Conservation (phyloP, 148 eudicot species). For the Chenopodium formosanum region DNA sequence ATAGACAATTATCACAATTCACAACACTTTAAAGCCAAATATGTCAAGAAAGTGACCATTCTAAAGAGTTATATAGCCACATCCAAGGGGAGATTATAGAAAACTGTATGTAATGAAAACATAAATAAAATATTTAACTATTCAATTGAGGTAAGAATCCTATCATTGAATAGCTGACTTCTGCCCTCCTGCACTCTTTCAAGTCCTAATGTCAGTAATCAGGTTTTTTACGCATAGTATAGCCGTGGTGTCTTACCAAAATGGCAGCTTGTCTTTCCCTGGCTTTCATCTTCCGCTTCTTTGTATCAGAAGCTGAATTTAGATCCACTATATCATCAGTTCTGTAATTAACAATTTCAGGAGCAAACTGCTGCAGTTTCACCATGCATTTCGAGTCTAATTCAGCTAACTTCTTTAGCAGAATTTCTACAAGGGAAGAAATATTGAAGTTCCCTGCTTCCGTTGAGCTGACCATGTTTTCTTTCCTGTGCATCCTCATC, state of each 20-base stretch:
- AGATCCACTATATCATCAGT: conserved; percentile 27
- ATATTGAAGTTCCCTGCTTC: conserved; percentile 70
- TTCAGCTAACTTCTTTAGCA: conserved; percentile 73
- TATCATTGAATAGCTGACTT: too few species aligned
- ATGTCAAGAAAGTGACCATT: neutral
- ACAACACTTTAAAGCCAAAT: neutral
- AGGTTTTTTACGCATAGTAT: too few species aligned
- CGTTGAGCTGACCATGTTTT: conserved; percentile 36
- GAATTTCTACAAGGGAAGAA: conserved; percentile 56
- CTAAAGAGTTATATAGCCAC: neutral
- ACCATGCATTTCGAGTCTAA: conserved; percentile 61
- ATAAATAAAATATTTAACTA: too few species aligned
- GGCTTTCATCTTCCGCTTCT: conserved; percentile 88
- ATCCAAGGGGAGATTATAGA: neutral
- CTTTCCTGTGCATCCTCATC: conserved; percentile 69
- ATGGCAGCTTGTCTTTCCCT: conserved; percentile 94
- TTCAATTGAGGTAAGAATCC: too few species aligned
- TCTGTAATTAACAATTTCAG: conserved; percentile 58
- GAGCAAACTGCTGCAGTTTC: conserved; percentile 63
- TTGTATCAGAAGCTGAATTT: conserved; percentile 44
- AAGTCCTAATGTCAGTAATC: too few species aligned
- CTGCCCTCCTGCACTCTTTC: too few species aligned
- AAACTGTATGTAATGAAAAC: too few species aligned
- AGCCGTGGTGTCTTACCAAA: conserved; percentile 49
- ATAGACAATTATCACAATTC: too few species aligned